A percentile compares a stretch with the other conserved stretches of the same genome.
phyloP scores from a whole-genome alignment of 352 stramenopile species.

The Phytophthora aleatoria region DNA sequence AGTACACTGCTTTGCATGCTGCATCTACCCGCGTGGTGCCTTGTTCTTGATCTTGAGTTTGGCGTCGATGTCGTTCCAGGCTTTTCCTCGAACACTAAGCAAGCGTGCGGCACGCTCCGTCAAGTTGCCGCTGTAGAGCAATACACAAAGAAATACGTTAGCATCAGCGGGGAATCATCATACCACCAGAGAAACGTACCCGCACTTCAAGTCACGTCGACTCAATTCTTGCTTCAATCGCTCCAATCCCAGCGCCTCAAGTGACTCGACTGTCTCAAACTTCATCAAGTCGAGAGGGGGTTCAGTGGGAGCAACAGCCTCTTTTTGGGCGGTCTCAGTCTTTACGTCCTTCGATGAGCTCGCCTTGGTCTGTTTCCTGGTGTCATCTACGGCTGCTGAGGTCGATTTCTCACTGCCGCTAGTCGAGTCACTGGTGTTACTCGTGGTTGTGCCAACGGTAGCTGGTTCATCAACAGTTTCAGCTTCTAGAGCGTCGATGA shows the following conservation, averaged over 20 bases:
- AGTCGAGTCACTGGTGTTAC: neutral
- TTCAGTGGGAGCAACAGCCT: slow-evolving; percentile 11
- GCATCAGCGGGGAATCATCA: neutral
- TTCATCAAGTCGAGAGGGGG: slow-evolving; percentile 53
- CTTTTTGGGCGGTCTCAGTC: slow-evolving; percentile 7
- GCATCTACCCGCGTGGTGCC: neutral
- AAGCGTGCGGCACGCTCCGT: slow-evolving; percentile 91
- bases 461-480: slow-evolving; percentile 3
- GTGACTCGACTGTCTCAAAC: slow-evolving; percentile 62
- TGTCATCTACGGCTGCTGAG: neutral
- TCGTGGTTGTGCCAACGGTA: neutral
- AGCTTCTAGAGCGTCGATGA: slow-evolving; percentile 49
- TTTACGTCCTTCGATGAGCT: slow-evolving; percentile 7
- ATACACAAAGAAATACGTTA: slow-evolving; percentile 16
- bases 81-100: slow-evolving; percentile 92
- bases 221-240: slow-evolving; percentile 92
- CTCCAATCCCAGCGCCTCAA: slow-evolving; percentile 91
- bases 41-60: slow-evolving; percentile 74
- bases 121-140: slow-evolving; percentile 79
- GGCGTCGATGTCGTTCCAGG: slow-evolving; percentile 88
- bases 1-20: slow-evolving; percentile 19
- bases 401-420: neutral
- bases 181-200: slow-evolving; percentile 52
- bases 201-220: slow-evolving; percentile 95
- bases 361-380: slow-evolving; percentile 8